Base-by-base conservation (phyloP, 2,329 filamentous ascomycete genomes). In the Exophiala alcalophila region DNA sequence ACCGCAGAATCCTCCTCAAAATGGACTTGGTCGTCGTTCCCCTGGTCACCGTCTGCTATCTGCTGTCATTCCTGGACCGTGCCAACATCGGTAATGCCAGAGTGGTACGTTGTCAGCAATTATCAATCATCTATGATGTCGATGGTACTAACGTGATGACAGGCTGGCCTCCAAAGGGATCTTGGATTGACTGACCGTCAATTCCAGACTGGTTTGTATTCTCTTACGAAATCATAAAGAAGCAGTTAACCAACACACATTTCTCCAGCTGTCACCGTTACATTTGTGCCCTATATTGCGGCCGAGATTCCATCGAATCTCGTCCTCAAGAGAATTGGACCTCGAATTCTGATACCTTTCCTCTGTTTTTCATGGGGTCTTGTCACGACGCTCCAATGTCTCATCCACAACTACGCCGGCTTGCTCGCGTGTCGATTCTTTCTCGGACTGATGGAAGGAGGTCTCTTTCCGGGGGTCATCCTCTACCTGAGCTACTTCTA, bases 1-100 rank as follows among this genome's bases (percentile, higher is more conserved):
- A 52, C 25, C 20, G 24, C 11, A 39, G 30, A 18, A 15, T 39
- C 23, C 12, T 28, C 42, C 19, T 41, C 15, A 84, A 81, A 64
- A 80, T 90, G 59, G 85, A 90, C 61, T 61, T 79, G 53, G 78
- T 76, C 54, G 73, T 83, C 16, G 64, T 83, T 5, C 80, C 80
- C 0, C 61, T 81, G 5, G 68, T 84, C n/a, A 72, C 78, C 0
- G 56, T 83, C 1, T 64, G 84, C 1, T 83, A 83, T 52, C 67
- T 84, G 10, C 82, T 77, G 62, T 83, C 80, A 1, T 76, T 76
- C 51, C 67, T 77, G 40, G 82, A 86, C 60, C 73, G 83, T 29
- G 83, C 81, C 11, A 86, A 85, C 58, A 78, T 85, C 23, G 82
- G 82, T 23, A 84, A 85, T 55, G 81, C 81, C 15, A 78, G 78